Evolutionary conservation across 2,329 filamentous ascomycete species (phyloP).

Genomic region (Aschersonia sp.): DNA sequence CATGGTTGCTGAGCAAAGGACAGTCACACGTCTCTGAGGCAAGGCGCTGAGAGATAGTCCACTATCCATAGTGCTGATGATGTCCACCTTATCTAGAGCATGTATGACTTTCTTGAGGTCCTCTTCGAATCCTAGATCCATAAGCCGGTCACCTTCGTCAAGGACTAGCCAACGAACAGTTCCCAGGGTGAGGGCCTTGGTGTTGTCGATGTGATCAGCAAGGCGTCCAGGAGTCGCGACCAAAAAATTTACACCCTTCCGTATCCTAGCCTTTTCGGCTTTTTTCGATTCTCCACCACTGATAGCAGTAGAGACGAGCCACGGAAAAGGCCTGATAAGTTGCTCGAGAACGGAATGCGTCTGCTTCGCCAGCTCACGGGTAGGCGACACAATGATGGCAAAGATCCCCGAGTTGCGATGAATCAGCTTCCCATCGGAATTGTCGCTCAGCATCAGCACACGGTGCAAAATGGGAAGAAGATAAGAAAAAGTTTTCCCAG

Average conservation of each 20-base stretch:
- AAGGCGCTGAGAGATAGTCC: slow-evolving; percentile 46
- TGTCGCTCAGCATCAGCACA: slow-evolving; percentile 60
- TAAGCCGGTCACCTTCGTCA: slow-evolving; percentile 92
- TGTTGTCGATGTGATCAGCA: slow-evolving; percentile 85
- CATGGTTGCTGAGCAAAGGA: slow-evolving; percentile 93
- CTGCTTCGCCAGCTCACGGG: slow-evolving; percentile 86
- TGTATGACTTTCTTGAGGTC: slow-evolving; percentile 79
- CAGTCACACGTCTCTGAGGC: slow-evolving; percentile 63
- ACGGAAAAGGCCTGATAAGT: slow-evolving; percentile 76
- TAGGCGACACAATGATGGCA: slow-evolving; percentile 86
- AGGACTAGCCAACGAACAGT: slow-evolving; percentile 88
- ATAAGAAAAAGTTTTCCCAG: slow-evolving; percentile 95
- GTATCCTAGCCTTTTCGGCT: slow-evolving; percentile 79
- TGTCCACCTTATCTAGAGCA: slow-evolving; percentile 52
- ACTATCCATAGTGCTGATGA: slow-evolving; percentile 45
- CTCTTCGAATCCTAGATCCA: slow-evolving; percentile 95
- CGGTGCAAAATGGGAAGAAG: slow-evolving; percentile 82
- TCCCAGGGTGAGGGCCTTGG: slow-evolving; percentile 73
- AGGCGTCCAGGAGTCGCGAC: slow-evolving; percentile 88
- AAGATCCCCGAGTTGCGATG: slow-evolving; percentile 82
- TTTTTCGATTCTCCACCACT: slow-evolving; percentile 56
- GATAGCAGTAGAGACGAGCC: slow-evolving; percentile 83
- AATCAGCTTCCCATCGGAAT: slow-evolving; percentile 39
- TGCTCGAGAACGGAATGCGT: slow-evolving; percentile 78
- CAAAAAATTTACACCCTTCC: slow-evolving; percentile 90